Evolutionary conservation across 2,329 filamentous ascomycete species (phyloP).

Genomic region (Cadophora sp.): DNA sequence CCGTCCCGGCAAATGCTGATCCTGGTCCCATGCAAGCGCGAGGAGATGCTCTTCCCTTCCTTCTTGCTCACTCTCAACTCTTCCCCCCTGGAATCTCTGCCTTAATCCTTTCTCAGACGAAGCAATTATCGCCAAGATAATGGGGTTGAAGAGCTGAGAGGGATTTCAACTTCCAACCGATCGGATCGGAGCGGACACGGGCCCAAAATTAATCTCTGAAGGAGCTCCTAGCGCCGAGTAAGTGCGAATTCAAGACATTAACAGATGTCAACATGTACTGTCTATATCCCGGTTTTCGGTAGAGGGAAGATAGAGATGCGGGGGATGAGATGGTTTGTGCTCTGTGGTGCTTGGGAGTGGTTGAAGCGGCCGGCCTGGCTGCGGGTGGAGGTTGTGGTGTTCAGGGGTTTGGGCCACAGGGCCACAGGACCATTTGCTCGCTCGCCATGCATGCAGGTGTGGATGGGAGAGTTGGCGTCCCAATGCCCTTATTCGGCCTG

Average conservation of each 20-base stretch:
- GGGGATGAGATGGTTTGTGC: conserved; percentile 16
- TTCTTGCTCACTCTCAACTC: neutral
- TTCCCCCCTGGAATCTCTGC: neutral
- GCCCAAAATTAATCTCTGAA: neutral
- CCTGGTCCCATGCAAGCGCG: conserved; percentile 1
- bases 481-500: conserved; percentile 11
- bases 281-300: conserved; percentile 17
- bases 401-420: conserved; percentile 9
- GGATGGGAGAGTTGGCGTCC: neutral
- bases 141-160: conserved; percentile 7
- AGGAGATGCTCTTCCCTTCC: neutral
- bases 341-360: neutral
- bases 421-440: conserved; percentile 8
- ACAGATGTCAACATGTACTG: conserved; percentile 10
- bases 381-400: conserved; percentile 17
- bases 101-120: neutral
- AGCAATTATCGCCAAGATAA: conserved; percentile 16
- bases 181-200: conserved; percentile 4
- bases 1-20: conserved; percentile 10
- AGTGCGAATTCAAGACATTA: conserved; percentile 11
- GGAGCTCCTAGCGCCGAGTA: conserved; percentile 14
- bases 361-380: conserved; percentile 19
- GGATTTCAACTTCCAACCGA: neutral
- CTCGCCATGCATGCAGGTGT: conserved; percentile 5
- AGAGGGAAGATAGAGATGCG: conserved; percentile 17